Conservation (phyloP, 805 yeast species). For the Kazachstania africana region DNA sequence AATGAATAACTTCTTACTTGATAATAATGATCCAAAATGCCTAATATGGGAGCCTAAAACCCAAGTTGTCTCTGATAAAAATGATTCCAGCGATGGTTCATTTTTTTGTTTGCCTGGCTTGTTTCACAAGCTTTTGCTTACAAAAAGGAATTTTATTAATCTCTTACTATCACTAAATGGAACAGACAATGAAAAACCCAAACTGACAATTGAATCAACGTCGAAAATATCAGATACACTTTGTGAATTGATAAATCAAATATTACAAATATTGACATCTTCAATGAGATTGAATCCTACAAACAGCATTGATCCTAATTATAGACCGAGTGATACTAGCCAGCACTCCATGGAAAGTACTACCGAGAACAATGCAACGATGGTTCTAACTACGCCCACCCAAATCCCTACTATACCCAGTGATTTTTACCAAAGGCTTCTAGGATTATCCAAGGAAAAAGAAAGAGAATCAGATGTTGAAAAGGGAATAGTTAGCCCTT, state of each 20-base stretch:
- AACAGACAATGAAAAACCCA: slow-evolving; percentile 1
- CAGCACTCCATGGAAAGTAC: background rate
- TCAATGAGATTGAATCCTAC: slow-evolving; percentile 21
- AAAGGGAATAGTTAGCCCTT: slow-evolving; percentile 23
- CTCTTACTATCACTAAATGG: slow-evolving; percentile 10
- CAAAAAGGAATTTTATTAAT: slow-evolving; percentile 12
- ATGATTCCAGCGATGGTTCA: background rate
- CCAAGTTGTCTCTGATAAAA: background rate
- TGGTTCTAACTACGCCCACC: background rate
- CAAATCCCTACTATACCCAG: slow-evolving; percentile 5
- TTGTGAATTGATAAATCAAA: slow-evolving; percentile 15
- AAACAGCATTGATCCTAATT: slow-evolving; percentile 20
- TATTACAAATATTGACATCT: slow-evolving; percentile 15
- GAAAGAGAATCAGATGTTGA: slow-evolving; percentile 4
- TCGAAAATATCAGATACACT: slow-evolving; percentile 10
- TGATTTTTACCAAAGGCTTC: slow-evolving; percentile 20
- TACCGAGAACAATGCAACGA: background rate
- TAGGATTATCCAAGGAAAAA: slow-evolving; percentile 16
- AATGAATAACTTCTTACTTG: slow-evolving; percentile 3
- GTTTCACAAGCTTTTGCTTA: slow-evolving; percentile 12
- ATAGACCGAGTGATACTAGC: slow-evolving; percentile 6
- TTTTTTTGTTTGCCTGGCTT: slow-evolving; percentile 3
- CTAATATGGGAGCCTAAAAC: slow-evolving; percentile 10
- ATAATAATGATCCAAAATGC: background rate
- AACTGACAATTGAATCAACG: slow-evolving; percentile 7